Evolutionary conservation across 495 filamentous ascomycete species (phyloP).

Genomic region (Xylaria bambusicola): DNA sequence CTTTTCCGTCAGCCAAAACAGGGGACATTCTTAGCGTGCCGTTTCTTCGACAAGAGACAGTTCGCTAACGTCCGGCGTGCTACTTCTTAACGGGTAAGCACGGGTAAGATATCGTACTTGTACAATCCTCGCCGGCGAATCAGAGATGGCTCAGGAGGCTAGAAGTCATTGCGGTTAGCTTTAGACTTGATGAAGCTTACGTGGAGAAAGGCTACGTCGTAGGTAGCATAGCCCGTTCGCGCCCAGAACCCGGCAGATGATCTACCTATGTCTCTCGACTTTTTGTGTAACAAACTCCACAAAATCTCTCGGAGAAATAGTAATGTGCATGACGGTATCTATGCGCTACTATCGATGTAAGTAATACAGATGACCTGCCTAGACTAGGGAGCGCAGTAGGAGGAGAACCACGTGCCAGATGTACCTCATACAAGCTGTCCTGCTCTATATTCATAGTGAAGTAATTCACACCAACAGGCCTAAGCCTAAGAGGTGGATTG

Average conservation of each 20-base stretch:
- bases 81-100: background rate
- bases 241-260: conserved; percentile 11
- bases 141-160: background rate
- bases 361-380: no score
- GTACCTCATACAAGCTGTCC: no score
- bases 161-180: conserved; percentile 1
- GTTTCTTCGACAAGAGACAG: background rate
- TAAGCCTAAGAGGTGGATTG: no score
- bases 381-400: background rate
- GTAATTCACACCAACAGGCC: no score
- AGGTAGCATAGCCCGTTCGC: background rate
- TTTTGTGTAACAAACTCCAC: background rate
- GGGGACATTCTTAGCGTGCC: background rate
- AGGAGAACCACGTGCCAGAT: background rate
- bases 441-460: background rate
- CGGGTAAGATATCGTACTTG: conserved; percentile 2
- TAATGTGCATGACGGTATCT: background rate
- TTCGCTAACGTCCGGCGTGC: background rate
- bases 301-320: background rate
- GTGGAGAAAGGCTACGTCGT: background rate
- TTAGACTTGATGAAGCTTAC: background rate
- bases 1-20: background rate
- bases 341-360: background rate
- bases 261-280: background rate
- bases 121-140: background rate